phyloP scores from a whole-genome alignment of 306 rosid genomes.

The Parietaria judaica region DNA sequence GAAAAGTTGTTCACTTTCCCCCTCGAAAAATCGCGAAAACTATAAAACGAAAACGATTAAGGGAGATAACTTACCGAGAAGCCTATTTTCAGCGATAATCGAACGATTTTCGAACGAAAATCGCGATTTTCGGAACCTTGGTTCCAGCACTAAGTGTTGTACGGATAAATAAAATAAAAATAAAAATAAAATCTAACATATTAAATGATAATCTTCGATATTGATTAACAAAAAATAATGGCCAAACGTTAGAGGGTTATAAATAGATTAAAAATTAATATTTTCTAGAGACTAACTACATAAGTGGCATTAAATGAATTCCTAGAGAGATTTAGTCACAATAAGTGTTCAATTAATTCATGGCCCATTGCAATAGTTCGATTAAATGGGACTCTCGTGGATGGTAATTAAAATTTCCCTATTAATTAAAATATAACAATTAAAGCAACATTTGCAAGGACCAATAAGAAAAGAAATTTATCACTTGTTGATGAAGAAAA shows the following conservation, averaged over 20 bases:
- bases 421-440: background rate
- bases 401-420: background rate
- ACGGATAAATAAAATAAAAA: background rate
- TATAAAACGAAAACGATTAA: too few relatives aligned
- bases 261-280: too few relatives aligned
- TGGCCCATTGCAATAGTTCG: background rate
- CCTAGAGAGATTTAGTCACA: conserved; percentile 3
- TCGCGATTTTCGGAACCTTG: too few relatives aligned
- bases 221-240: background rate
- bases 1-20: too few relatives aligned
- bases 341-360: background rate
- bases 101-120: too few relatives aligned
- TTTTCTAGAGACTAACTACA: background rate
- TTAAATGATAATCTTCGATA: background rate
- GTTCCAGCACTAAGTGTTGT: background rate
- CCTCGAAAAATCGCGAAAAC: too few relatives aligned
- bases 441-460: conserved; percentile 1
- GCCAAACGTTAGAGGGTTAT: too few relatives aligned
- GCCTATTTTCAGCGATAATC: too few relatives aligned
- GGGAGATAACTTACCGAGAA: too few relatives aligned
- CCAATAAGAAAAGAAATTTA: background rate
- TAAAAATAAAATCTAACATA: background rate
- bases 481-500: background rate
- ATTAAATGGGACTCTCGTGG: conserved; percentile 3
- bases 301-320: background rate